phyloP scores from a whole-genome alignment of 805 yeast species.

The Tetrapisispora taiwanensis region DNA sequence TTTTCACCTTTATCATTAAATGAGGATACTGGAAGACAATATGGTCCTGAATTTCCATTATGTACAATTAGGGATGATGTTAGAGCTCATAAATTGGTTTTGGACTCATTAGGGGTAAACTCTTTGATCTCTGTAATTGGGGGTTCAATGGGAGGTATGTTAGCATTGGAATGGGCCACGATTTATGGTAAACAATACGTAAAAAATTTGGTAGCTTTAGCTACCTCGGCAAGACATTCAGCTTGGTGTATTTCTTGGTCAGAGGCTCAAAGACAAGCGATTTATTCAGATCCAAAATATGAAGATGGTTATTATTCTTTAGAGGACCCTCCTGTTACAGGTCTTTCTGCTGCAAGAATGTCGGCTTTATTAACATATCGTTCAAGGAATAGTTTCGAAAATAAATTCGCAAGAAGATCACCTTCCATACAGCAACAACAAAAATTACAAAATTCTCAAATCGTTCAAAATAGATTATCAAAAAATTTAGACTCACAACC shows the following conservation, averaged over 20 bases:
- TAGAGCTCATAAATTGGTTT: conserved; percentile 59
- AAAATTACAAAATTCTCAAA: conserved; percentile 12
- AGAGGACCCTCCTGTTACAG: conserved; percentile 73
- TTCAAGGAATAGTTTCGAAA: conserved; percentile 83
- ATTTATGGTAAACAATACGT: conserved; percentile 61
- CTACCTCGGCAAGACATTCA: conserved; percentile 87
- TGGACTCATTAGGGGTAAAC: conserved; percentile 73
- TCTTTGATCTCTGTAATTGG: conserved; percentile 81
- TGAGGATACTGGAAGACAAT: conserved; percentile 60
- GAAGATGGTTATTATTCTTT: conserved; percentile 76
- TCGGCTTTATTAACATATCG: conserved; percentile 88
- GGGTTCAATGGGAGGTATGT: conserved; percentile 99
- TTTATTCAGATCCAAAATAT: conserved; percentile 90
- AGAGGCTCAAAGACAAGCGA: conserved; percentile 94
- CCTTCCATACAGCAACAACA: conserved; percentile 36
- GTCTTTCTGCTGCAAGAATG: conserved; percentile 96
- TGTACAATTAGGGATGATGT: conserved; percentile 93
- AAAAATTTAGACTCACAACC: conserved; percentile 8
- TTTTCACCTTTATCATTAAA: conserved; percentile 85
- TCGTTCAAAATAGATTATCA: neutral
- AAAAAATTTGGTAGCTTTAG: conserved; percentile 64
- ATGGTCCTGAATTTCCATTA: conserved; percentile 93
- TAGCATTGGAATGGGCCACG: conserved; percentile 72
- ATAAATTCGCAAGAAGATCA: conserved; percentile 76
- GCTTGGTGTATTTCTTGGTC: conserved; percentile 99